Conservation (phyloP, 257 asterid species). For the Echites panduratus region DNA sequence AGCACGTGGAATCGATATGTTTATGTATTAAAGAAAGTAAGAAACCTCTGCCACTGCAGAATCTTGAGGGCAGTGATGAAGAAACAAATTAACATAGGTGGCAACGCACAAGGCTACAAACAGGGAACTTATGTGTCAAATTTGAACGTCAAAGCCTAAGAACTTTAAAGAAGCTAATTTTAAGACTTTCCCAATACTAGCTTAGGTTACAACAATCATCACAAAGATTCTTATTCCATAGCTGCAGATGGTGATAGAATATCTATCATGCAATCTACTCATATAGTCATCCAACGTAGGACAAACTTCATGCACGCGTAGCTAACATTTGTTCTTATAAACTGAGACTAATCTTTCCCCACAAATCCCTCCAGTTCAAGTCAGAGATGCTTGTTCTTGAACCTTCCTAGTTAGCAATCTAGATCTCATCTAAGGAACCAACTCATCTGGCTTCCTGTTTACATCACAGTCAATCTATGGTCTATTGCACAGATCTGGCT, state of each 20-base stretch:
- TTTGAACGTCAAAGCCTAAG: conserved; percentile 8
- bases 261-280: not conserved
- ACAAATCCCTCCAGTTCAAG: not conserved
- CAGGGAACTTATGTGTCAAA: not conserved
- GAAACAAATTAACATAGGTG: not conserved
- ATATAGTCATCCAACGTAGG: not conserved
- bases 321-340: not conserved
- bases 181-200: not conserved
- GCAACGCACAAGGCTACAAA: conserved; percentile 7
- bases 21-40: not conserved
- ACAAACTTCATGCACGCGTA: not conserved
- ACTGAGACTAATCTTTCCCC: not conserved
- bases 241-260: not conserved
- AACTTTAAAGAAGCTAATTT: not conserved
- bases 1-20: conserved; percentile 24
- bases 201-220: not conserved
- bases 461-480: not conserved
- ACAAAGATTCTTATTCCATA: not conserved
- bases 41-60: not conserved
- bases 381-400: not conserved
- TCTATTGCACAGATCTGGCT: not conserved
- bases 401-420: not conserved
- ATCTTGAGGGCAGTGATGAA: not conserved
- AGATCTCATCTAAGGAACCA: not conserved
- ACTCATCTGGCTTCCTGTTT: not conserved